These are phyloP conservation scores for Kwoniella pini DNA, from an alignment of 768 basidiomycete species.

Conservation along the genomic window DNA sequence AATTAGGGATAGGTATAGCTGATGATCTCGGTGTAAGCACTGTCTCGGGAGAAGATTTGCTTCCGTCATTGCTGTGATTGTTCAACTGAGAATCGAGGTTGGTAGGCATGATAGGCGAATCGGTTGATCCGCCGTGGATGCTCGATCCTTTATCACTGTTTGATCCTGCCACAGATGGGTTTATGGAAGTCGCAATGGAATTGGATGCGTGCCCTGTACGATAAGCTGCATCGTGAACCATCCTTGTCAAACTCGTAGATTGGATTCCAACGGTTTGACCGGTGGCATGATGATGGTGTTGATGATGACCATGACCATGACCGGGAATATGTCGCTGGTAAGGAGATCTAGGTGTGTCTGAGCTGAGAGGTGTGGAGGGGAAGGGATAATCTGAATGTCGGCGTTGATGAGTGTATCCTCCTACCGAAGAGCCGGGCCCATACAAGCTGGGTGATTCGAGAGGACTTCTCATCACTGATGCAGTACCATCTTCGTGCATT, in stretches of 20 bases:
- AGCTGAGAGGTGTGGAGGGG: constrained; percentile 13
- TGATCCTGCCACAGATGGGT: constrained; percentile 11
- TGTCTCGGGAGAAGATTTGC: constrained; percentile 19
- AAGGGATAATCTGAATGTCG: constrained; percentile 36
- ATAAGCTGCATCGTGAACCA: constrained; percentile 52
- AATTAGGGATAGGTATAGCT: not conserved
- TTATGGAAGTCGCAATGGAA: constrained; percentile 14
- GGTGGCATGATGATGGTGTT: constrained; percentile 11
- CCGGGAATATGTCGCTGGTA: not conserved
- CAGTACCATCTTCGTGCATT: constrained; percentile 16
- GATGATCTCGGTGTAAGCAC: constrained; percentile 19
- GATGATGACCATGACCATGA: not conserved
- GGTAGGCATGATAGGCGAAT: constrained; percentile 11
- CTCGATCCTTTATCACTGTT: constrained; percentile 35
- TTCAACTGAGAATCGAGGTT: not conserved
- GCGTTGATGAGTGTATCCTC: constrained; percentile 14
- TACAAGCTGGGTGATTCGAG: constrained; percentile 33
- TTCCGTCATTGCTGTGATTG: not conserved
- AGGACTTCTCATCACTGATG: constrained; percentile 22
- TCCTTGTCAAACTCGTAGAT: constrained; percentile 37
- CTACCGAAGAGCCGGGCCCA: constrained; percentile 2
- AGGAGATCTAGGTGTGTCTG: constrained; percentile 31
- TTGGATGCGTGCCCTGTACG: constrained; percentile 44
- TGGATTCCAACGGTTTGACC: constrained; percentile 24
- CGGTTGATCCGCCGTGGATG: constrained; percentile 12